These are phyloP conservation scores for Leptographium galeiforme DNA, from an alignment of 2,329 filamentous ascomycete species.

Conservation along the genomic window DNA sequence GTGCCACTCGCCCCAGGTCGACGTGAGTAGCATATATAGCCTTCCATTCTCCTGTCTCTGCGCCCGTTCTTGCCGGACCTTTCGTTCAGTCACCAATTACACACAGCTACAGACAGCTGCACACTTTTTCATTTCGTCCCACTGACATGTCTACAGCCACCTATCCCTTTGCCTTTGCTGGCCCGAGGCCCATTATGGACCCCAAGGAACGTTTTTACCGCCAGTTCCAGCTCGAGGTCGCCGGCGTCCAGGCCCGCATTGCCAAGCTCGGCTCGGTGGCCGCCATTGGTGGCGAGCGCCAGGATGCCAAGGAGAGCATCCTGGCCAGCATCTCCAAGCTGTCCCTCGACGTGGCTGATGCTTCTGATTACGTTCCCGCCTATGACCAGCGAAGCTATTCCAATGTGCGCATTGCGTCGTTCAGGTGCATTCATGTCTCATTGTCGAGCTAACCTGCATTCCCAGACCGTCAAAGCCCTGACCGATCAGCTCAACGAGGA, in stretches of 20 bases:
- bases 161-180: conserved; percentile 12
- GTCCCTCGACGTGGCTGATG: conserved; percentile 74
- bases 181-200: conserved; percentile 23
- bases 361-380: conserved; percentile 65
- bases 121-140: too few relatives aligned
- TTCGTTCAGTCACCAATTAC: too few relatives aligned
- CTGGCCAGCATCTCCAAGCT: conserved; percentile 67
- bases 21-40: too few relatives aligned
- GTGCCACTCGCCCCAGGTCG: too few relatives aligned
- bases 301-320: conserved; percentile 69
- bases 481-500: conserved; percentile 65
- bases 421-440: neutral
- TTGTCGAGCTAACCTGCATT: neutral
- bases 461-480: conserved; percentile 62
- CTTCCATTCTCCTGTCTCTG: too few relatives aligned
- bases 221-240: conserved; percentile 65
- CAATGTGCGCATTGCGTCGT: conserved; percentile 18
- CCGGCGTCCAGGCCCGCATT: conserved; percentile 69
- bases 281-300: conserved; percentile 56
- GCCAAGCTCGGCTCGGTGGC: conserved; percentile 49
- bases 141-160: too few relatives aligned
- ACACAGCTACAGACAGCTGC: too few relatives aligned
- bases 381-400: conserved; percentile 84
- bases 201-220: conserved; percentile 72
- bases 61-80: too few relatives aligned